phyloP scores from a whole-genome alignment of 2,329 filamentous ascomycete genomes.

The Furcasterigmium sp. region DNA sequence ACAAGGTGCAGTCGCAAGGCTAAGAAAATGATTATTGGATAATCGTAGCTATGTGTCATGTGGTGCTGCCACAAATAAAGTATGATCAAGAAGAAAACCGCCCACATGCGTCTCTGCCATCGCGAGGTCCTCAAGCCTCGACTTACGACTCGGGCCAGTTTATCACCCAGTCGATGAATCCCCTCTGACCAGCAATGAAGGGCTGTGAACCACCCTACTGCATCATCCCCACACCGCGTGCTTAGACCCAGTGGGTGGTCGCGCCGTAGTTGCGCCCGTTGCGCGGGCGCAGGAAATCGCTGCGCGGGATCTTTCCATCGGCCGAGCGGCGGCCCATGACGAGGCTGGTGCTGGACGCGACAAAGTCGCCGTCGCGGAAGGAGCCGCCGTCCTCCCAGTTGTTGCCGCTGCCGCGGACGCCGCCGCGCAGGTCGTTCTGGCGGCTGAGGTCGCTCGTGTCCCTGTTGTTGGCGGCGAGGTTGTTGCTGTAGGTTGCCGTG shows the following conservation, averaged over 20 bases:
- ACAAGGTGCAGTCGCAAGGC: no score
- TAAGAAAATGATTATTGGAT: no score
- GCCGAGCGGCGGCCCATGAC: constrained; percentile 5
- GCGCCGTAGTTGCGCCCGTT: constrained; percentile 7
- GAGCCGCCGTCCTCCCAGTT: constrained; percentile 4
- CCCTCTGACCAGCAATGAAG: no score
- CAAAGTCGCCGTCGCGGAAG: constrained; percentile 7
- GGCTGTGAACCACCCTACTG: no score
- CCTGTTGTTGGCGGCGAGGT: constrained; percentile 8
- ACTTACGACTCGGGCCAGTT: no score
- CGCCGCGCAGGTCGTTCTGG: constrained; percentile 4
- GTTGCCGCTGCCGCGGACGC: constrained; percentile 8
- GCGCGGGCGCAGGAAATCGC: constrained; percentile 7
- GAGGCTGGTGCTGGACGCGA: constrained; percentile 6
- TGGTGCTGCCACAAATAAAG: no score
- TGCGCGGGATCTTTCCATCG: constrained; percentile 8
- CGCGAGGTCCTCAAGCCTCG: no score
- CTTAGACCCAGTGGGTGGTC: constrained; percentile 7
- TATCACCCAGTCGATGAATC: no score
- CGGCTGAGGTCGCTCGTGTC: constrained; percentile 4
- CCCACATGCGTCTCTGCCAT: no score
- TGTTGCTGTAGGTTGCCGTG: constrained; percentile 9
- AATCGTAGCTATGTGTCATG: no score
- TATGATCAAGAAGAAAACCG: no score
- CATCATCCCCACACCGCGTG: no score